A percentile compares a stretch with the other conserved stretches of the same genome.
These are phyloP conservation scores for Bimuria novae-zelandiae DNA, from an alignment of 2,329 filamentous ascomycete genomes.

Conservation along the genomic window DNA sequence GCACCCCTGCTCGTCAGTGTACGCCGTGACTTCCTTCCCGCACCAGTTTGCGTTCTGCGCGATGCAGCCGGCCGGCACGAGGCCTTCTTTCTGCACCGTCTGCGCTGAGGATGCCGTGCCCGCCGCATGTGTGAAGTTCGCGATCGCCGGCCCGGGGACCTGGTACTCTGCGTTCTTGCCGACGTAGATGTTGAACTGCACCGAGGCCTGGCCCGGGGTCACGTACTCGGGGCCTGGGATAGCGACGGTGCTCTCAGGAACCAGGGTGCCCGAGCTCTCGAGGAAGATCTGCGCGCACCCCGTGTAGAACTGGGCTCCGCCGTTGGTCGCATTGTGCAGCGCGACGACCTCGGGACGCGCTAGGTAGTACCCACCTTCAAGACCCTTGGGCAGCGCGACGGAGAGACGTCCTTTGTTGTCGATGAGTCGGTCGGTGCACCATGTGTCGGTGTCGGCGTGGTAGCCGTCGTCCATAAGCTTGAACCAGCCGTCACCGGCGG, in stretches of 20 bases:
- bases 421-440: constrained; percentile 74
- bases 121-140: constrained; percentile 46
- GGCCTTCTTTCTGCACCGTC: constrained; percentile 39
- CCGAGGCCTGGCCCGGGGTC: constrained; percentile 56
- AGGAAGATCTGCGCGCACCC: constrained; percentile 75
- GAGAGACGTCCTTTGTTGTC: constrained; percentile 66
- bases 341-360: constrained; percentile 71
- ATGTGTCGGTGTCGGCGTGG: constrained; percentile 58
- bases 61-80: constrained; percentile 8
- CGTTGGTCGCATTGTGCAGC: constrained; percentile 64
- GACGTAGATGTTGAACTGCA: constrained; percentile 69
- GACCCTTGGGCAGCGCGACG: constrained; percentile 63
- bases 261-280: constrained; percentile 53
- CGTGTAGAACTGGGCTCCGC: constrained; percentile 69
- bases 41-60: constrained; percentile 76
- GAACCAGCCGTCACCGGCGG: constrained; percentile 71
- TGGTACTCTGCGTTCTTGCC: constrained; percentile 49
- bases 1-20: constrained; percentile 62
- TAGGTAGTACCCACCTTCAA: constrained; percentile 72
- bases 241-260: constrained; percentile 56
- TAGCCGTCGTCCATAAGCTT: constrained; percentile 76
- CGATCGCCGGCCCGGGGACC: constrained; percentile 62
- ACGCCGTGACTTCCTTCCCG: constrained; percentile 63
- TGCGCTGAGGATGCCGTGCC: constrained; percentile 16
- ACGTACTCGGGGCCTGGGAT: constrained; percentile 67